Evolutionary conservation across 345 rosid species (phyloP), one percentile per base, ranked within the genome.

Genomic region (Gossypium stocksii): DNA sequence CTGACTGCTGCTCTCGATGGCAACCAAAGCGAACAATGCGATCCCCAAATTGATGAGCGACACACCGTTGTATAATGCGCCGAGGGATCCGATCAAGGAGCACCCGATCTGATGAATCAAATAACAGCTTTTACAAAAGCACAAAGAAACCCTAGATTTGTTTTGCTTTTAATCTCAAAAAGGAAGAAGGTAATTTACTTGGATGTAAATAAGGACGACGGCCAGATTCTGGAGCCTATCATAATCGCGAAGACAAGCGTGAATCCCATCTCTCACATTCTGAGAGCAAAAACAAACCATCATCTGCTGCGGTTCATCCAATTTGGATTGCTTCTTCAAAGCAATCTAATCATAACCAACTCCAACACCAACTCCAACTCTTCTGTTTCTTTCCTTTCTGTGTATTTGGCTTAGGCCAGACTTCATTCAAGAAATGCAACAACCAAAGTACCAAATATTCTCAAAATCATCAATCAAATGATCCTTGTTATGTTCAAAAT

Each of bases 1-100:
- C 83, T 94, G 94, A 77, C 93, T 89, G 83, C 88, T 88, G 69
- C 94, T 93, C 79, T 89, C 97, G 57, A 92, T 90, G 43, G 97
- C 97, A 1, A 92, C 97, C 59, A 94, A 87, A 5, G 97, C 97
- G 70, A 92, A 94, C 73, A 94, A 82, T 4, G 97, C 91, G 27
- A 92, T 89, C 67, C 79, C 90, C 71, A 94, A 80, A 77, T 90
- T 87, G 19, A 88, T 82, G 23, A 94, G 73, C 83, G 86, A 77
- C 1, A 92, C 92, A 41, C 98, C 98, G 59, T 89, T 94, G 88
- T 88, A 90, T 78, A 87, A 83, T 74, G 98, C 97, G 1, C 98
- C 97, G 4, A 91, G 81, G 9, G 97, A 90, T 82, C 98, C 97
- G 68, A 91, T 85, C 82, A 94, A 76, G 6, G 97, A 88, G 79